phyloP scores from a whole-genome alignment of 495 filamentous ascomycete species.

The Delitschia confertaspora region DNA sequence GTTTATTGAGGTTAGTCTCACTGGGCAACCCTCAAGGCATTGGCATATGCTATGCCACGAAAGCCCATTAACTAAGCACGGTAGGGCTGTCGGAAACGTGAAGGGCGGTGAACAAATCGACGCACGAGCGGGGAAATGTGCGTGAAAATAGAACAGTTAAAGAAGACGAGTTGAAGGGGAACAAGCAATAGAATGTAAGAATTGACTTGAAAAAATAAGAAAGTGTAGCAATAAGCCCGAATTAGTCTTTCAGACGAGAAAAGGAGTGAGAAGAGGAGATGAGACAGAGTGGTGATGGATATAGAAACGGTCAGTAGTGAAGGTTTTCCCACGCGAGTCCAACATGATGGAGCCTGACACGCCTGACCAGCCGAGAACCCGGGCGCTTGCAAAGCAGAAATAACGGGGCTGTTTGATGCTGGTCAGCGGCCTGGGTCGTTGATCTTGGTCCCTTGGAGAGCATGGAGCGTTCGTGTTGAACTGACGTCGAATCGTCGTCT shows the following conservation, averaged over 20 bases:
- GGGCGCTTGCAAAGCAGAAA: not conserved
- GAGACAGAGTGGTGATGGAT: not conserved
- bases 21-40: not conserved
- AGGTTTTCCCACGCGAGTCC: not conserved
- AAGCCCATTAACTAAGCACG: too few relatives aligned
- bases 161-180: not conserved
- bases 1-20: conserved; percentile 15
- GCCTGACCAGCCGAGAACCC: not conserved
- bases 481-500: not conserved
- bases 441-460: not conserved
- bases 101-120: conserved; percentile 9
- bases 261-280: not conserved
- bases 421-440: not conserved
- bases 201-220: not conserved
- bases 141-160: not conserved
- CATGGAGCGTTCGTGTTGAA: conserved; percentile 3
- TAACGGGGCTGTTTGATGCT: not conserved
- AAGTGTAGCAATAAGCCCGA: not conserved
- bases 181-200: not conserved
- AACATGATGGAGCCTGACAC: not conserved
- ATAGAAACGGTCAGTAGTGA: not conserved
- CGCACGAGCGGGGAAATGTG: conserved; percentile 8
- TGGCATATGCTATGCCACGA: conserved; percentile 19
- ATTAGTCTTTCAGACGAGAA: not conserved
- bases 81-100: conserved; percentile 4